Evolutionary conservation across 768 basidiomycete species (phyloP).

Genomic region (Strobilomyces echinocephalus): DNA sequence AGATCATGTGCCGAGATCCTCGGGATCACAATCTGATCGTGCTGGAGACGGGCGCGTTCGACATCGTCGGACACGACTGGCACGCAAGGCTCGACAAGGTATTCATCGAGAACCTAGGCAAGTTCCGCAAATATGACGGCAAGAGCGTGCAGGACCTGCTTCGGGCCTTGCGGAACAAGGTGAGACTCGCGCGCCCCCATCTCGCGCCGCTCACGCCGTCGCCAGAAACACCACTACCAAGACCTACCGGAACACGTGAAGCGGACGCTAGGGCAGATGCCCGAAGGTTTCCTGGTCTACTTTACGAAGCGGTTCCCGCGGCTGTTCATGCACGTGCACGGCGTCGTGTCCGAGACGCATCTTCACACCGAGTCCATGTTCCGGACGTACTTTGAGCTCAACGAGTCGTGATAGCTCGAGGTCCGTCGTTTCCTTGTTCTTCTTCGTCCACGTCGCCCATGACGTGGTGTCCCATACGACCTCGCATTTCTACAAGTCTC

Average conservation of each 20-base stretch:
- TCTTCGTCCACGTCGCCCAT: background rate
- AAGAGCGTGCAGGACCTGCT: conserved; percentile 86
- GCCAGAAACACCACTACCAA: conserved; percentile 95
- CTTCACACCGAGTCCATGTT: conserved; percentile 87
- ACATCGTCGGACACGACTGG: conserved; percentile 91
- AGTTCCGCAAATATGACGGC: conserved; percentile 96
- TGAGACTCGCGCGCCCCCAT: conserved; percentile 31
- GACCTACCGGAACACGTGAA: conserved; percentile 92
- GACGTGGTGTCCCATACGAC: background rate
- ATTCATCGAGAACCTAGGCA: conserved; percentile 92
- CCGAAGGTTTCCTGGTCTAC: conserved; percentile 86
- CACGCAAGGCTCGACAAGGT: conserved; percentile 76
- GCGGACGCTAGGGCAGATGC: conserved; percentile 83
- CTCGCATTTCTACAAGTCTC: background rate
- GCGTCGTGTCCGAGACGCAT: conserved; percentile 69
- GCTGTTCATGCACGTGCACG: conserved; percentile 88
- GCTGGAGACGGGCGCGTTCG: conserved; percentile 65
- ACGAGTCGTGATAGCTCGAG: conserved; percentile 34
- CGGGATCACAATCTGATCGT: conserved; percentile 68
- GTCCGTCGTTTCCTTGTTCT: background rate
- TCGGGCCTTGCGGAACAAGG: conserved; percentile 93
- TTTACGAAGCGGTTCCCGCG: conserved; percentile 91
- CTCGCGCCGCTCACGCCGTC: conserved; percentile 8
- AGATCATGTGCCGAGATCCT: conserved; percentile 94
- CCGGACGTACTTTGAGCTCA: conserved; percentile 78